A percentile compares a stretch with the other conserved stretches of the same genome.
Conservation (phyloP, 2,329 filamentous ascomycete genomes). For the Xylaria multiplex region DNA sequence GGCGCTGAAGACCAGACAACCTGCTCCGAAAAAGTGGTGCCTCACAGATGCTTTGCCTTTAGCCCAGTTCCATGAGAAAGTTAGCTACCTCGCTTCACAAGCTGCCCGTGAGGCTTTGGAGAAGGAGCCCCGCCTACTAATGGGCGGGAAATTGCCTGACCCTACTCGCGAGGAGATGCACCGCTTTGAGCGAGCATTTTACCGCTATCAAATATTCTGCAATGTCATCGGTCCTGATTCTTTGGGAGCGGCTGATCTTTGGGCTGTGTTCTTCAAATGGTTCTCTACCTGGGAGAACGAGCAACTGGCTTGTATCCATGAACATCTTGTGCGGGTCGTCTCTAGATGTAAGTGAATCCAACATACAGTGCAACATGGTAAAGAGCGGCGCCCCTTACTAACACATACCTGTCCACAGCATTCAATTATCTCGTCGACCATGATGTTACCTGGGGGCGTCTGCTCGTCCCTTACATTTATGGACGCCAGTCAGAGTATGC, state of each 20-base stretch:
- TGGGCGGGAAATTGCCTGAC: not conserved
- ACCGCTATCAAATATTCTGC: slow-evolving; percentile 36
- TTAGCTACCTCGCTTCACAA: slow-evolving; percentile 23
- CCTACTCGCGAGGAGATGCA: slow-evolving; percentile 5
- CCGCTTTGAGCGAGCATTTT: slow-evolving; percentile 33
- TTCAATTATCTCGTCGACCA: slow-evolving; percentile 30
- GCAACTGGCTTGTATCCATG: slow-evolving; percentile 27
- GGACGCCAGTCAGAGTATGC: not conserved
- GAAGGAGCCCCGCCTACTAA: slow-evolving; percentile 4
- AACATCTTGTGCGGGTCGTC: slow-evolving; percentile 20
- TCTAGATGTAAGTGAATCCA: slow-evolving; percentile 18
- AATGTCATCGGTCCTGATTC: slow-evolving; percentile 13
- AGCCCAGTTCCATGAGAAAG: slow-evolving; percentile 21
- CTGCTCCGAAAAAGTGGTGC: slow-evolving; percentile 8
- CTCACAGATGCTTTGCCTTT: slow-evolving; percentile 25
- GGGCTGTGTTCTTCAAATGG: slow-evolving; percentile 17
- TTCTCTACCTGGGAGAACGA: slow-evolving; percentile 30
- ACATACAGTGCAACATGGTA: not conserved
- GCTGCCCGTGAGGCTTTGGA: slow-evolving; percentile 10
- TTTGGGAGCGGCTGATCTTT: not conserved
- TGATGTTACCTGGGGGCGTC: slow-evolving; percentile 32
- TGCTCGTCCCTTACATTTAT: slow-evolving; percentile 2
- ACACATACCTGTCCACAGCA: slow-evolving; percentile 11
- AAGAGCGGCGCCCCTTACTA: not conserved
- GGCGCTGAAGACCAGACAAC: not conserved